These are phyloP conservation scores for Triangularia verruculosa DNA, from an alignment of 2,329 filamentous ascomycete genomes.

Conservation along the genomic window DNA sequence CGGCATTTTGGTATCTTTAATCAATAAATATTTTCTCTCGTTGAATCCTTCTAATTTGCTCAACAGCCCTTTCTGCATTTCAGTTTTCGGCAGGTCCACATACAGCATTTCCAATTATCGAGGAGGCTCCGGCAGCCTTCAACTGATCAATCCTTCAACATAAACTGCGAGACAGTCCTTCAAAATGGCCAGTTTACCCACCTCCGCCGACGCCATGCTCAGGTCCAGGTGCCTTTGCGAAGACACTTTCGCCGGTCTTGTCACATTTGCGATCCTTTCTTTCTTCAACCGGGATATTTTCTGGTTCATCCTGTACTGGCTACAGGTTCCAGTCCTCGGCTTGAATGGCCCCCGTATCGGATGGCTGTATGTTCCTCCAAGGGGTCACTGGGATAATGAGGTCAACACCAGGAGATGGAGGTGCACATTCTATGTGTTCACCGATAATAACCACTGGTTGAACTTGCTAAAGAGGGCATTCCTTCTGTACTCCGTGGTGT, in stretches of 20 bases:
- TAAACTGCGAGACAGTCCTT: background rate
- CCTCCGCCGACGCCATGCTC: too few relatives aligned
- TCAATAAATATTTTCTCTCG: background rate
- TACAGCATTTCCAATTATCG: background rate
- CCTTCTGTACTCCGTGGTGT: background rate
- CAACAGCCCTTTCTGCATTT: background rate
- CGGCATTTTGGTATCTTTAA: background rate
- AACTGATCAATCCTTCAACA: background rate
- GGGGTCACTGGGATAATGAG: background rate
- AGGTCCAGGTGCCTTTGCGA: too few relatives aligned
- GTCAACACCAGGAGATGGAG: background rate
- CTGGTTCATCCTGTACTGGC: background rate
- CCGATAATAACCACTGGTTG: background rate
- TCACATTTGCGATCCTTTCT: background rate
- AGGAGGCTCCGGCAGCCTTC: background rate
- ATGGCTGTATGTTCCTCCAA: background rate
- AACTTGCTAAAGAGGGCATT: background rate
- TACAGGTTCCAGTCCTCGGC: background rate
- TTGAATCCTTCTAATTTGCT: background rate
- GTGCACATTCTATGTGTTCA: background rate
- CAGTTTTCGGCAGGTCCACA: background rate
- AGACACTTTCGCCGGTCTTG: background rate
- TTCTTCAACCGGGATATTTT: background rate
- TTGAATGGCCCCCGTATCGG: background rate
- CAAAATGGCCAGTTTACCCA: background rate